Evolutionary conservation across 768 basidiomycete genomes (phyloP).

Genomic region (Serendipita indica): DNA sequence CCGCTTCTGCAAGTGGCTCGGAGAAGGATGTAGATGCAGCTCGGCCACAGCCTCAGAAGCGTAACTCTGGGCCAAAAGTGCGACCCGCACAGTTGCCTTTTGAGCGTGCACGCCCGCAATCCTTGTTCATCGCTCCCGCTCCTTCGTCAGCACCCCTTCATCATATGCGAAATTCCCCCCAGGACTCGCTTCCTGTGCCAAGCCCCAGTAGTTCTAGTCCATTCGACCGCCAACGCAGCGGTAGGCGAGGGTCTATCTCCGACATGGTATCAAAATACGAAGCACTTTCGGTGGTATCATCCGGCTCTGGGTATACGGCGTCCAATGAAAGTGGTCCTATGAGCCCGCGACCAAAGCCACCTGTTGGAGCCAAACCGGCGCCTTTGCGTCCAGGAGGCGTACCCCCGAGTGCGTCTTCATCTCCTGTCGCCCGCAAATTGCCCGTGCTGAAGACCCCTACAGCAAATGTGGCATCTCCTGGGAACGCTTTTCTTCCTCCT

Average conservation of each 20-base stretch:
- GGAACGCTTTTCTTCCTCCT: neutral
- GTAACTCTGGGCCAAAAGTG: conserved; percentile 17
- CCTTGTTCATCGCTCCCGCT: conserved; percentile 58
- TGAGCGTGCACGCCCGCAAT: conserved; percentile 54
- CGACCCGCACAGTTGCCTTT: conserved; percentile 23
- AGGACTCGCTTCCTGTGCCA: conserved; percentile 28
- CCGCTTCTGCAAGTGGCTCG: neutral
- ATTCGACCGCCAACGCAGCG: conserved; percentile 15
- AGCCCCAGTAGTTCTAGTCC: neutral
- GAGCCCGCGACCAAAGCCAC: conserved; percentile 3
- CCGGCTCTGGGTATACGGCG: conserved; percentile 16
- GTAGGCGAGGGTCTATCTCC: conserved; percentile 63
- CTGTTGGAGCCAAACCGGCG: conserved; percentile 11
- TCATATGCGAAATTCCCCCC: conserved; percentile 35
- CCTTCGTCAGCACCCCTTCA: conserved; percentile 21
- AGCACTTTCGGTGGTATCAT: conserved; percentile 33
- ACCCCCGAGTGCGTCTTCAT: neutral
- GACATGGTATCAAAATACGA: conserved; percentile 79
- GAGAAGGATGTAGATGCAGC: conserved; percentile 3
- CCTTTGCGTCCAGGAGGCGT: conserved; percentile 19
- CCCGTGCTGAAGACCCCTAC: neutral
- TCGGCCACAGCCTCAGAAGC: neutral
- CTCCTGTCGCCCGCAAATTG: neutral
- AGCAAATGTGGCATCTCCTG: conserved; percentile 5
- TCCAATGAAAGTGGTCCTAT: conserved; percentile 7